Evolutionary conservation across 2,329 filamentous ascomycete species (phyloP).

Genomic region (Stemphylium beticola): DNA sequence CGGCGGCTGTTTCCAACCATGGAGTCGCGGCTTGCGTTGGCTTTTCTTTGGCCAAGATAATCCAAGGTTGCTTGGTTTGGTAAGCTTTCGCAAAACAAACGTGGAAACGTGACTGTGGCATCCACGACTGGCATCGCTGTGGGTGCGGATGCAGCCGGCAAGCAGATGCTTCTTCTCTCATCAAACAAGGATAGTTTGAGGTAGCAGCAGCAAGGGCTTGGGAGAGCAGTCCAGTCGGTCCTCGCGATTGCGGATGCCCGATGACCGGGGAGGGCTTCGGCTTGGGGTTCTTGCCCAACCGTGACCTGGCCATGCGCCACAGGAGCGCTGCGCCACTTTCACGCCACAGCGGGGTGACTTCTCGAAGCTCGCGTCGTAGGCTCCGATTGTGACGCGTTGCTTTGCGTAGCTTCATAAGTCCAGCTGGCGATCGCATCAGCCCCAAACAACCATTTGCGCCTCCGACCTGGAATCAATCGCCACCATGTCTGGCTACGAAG

Average conservation of each 20-base stretch:
- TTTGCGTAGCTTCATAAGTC: slow-evolving; percentile 14
- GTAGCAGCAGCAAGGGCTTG: no score
- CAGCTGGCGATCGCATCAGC: slow-evolving; percentile 9
- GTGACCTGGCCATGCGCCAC: background rate
- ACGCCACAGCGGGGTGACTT: slow-evolving; percentile 11
- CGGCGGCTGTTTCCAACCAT: slow-evolving; percentile 24
- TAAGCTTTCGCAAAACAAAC: background rate
- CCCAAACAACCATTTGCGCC: slow-evolving; percentile 1
- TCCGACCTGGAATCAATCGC: slow-evolving; percentile 23
- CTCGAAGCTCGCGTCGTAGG: slow-evolving; percentile 7
- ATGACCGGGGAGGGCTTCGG: background rate
- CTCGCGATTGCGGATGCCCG: no score
- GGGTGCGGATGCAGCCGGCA: background rate
- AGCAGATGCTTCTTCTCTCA: background rate
- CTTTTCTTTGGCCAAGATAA: slow-evolving; percentile 13
- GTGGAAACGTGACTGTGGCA: background rate
- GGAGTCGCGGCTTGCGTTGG: slow-evolving; percentile 1
- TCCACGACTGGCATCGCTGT: background rate
- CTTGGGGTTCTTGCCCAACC: background rate
- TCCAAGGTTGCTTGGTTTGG: background rate
- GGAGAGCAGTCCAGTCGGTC: no score
- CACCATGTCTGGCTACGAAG: slow-evolving; percentile 57
- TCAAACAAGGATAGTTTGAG: background rate
- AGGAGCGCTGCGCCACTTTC: background rate
- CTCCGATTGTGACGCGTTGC: slow-evolving; percentile 20